Percentiles rank a stretch among this genome's conserved stretches.
Conservation (phyloP, 805 yeast genomes). For the Yarrowia hollandica region DNA sequence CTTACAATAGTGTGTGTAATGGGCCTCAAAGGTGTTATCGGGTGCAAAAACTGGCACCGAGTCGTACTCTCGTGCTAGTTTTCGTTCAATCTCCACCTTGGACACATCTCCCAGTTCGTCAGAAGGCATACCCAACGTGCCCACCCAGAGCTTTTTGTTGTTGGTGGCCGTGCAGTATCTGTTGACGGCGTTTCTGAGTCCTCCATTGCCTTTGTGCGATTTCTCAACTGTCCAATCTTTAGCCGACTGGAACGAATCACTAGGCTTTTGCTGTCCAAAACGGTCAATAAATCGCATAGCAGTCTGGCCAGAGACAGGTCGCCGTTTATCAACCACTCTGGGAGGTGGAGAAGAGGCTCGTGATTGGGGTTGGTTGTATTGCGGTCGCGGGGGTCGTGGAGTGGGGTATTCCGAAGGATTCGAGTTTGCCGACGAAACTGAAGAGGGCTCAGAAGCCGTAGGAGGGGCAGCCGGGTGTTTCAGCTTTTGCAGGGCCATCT, state of each 20-base stretch:
- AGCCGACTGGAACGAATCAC: slow-evolving; percentile 55
- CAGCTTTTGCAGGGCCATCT: slow-evolving; percentile 1
- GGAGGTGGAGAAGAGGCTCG: slow-evolving; percentile 23
- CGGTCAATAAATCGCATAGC: slow-evolving; percentile 26
- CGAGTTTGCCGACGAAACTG: background rate
- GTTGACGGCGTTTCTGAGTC: slow-evolving; percentile 78
- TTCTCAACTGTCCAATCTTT: slow-evolving; percentile 62
- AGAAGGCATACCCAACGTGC: slow-evolving; percentile 89
- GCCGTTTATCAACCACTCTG: slow-evolving; percentile 5
- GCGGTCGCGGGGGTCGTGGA: background rate
- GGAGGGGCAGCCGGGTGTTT: slow-evolving; percentile 2
- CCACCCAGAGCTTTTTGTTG: slow-evolving; percentile 67
- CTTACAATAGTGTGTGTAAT: slow-evolving; percentile 87
- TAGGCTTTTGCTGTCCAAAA: slow-evolving; percentile 16
- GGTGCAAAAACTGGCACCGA: slow-evolving; percentile 69
- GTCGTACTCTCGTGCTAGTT: slow-evolving; percentile 51
- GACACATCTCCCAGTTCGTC: slow-evolving; percentile 68
- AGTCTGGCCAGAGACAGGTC: slow-evolving; percentile 7
- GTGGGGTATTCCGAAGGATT: slow-evolving; percentile 8
- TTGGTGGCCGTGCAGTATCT: slow-evolving; percentile 49
- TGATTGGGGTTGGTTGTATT: slow-evolving; percentile 18
- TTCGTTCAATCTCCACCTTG: slow-evolving; percentile 52
- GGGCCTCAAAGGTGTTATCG: slow-evolving; percentile 84
- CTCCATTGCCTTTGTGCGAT: slow-evolving; percentile 80
- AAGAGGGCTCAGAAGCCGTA: background rate